phyloP scores from a whole-genome alignment of 2,329 filamentous ascomycete species.

The Aspergillus vadensis region DNA sequence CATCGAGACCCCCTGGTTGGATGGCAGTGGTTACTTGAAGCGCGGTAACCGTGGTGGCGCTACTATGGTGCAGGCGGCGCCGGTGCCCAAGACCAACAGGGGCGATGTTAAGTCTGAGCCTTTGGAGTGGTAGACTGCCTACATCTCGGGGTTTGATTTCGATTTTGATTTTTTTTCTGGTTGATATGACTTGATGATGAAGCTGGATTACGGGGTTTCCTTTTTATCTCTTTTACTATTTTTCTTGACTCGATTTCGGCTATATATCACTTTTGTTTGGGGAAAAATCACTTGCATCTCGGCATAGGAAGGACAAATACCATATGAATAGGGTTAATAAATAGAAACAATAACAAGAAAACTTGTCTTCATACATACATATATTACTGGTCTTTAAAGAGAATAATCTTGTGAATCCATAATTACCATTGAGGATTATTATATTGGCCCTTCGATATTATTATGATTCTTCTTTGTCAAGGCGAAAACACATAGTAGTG shows the following conservation, averaged over 20 bases:
- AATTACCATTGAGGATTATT: slow-evolving; percentile 1
- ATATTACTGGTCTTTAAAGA: too few relatives aligned
- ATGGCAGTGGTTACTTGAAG: slow-evolving; percentile 78
- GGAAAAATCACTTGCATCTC: background rate
- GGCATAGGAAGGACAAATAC: background rate
- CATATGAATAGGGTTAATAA: background rate
- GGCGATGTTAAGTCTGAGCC: slow-evolving; percentile 83
- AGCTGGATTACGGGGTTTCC: background rate
- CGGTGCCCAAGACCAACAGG: slow-evolving; percentile 85
- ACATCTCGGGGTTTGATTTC: background rate
- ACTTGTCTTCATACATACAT: too few relatives aligned
- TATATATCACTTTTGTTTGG: slow-evolving; percentile 35
- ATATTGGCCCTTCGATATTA: background rate
- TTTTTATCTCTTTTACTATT: background rate
- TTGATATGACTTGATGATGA: background rate
- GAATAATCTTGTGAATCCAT: background rate
- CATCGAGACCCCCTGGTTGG: slow-evolving; percentile 82
- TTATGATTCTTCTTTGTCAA: background rate
- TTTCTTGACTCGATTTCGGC: slow-evolving; percentile 7
- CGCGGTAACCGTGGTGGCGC: slow-evolving; percentile 55
- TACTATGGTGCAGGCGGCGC: slow-evolving; percentile 64
- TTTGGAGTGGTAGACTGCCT: slow-evolving; percentile 73
- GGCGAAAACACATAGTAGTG: background rate
- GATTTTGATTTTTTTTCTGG: background rate
- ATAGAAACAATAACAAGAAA: background rate